Percentiles rank a stretch among this genome's conserved stretches.
Evolutionary conservation across 768 basidiomycete genomes (phyloP).

Genomic region (Naganishia vishniacii): DNA sequence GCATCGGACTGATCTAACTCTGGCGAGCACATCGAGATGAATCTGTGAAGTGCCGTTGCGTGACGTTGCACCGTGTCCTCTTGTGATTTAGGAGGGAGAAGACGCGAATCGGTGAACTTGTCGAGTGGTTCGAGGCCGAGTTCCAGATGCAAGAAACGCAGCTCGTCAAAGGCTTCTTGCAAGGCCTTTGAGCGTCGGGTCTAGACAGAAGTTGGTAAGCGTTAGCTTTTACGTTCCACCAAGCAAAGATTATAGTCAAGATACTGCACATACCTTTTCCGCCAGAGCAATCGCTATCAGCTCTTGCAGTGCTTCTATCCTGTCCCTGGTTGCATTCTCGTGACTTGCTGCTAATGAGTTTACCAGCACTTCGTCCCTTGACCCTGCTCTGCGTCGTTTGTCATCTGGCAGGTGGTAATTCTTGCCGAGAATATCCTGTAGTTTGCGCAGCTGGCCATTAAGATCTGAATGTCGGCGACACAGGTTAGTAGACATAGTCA

Average conservation of each 20-base stretch:
- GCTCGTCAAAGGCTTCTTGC: conserved; percentile 32
- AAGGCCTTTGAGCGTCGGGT: conserved; percentile 18
- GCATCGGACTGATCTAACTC: conserved; percentile 49
- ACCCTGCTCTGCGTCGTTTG: not conserved
- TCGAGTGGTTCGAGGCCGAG: conserved; percentile 20
- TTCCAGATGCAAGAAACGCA: conserved; percentile 25
- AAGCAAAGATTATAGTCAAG: not conserved
- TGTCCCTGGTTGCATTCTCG: not conserved
- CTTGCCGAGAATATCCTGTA: conserved; percentile 11
- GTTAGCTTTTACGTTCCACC: not conserved
- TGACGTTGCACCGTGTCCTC: not conserved
- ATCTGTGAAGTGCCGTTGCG: conserved; percentile 10
- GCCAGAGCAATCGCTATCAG: not conserved
- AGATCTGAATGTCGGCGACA: not conserved
- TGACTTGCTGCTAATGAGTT: not conserved
- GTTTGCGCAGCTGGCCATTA: not conserved
- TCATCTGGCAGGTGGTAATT: conserved; percentile 11
- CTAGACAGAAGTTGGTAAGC: not conserved
- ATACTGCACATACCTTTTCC: conserved; percentile 26
- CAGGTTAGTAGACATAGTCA: not conserved
- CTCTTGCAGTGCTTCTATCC: conserved; percentile 18
- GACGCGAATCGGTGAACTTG: conserved; percentile 6
- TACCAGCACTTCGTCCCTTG: not conserved
- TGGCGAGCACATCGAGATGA: conserved; percentile 14
- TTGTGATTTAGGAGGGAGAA: not conserved